A percentile compares a stretch with the other conserved stretches of the same genome.
phyloP scores from a whole-genome alignment of 2,329 filamentous ascomycete species.

The Penicillium sp. region DNA sequence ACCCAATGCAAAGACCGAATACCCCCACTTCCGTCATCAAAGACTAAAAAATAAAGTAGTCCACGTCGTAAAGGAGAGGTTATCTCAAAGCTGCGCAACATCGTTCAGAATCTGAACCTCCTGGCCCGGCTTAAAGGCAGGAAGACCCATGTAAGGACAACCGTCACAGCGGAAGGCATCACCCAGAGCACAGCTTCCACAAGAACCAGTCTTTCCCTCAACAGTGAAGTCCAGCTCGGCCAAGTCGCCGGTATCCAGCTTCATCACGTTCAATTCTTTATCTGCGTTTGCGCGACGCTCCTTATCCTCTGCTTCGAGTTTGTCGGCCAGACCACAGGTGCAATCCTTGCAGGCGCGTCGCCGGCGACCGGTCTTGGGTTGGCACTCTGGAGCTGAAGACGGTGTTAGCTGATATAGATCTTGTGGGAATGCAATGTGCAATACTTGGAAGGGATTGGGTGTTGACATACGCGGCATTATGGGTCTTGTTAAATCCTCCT shows the following conservation, averaged over 20 bases:
- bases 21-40: constrained; percentile 3
- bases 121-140: constrained; percentile 95
- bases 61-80: background rate
- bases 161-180: constrained; percentile 78
- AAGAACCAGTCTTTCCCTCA: constrained; percentile 93
- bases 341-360: constrained; percentile 97
- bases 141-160: constrained; percentile 84
- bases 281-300: constrained; percentile 65
- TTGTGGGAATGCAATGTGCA: background rate
- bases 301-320: constrained; percentile 79
- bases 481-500: constrained; percentile 75
- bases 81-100: constrained; percentile 68
- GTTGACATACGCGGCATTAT: constrained; percentile 71
- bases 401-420: constrained; percentile 8
- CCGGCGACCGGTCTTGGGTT: constrained; percentile 74
- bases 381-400: constrained; percentile 71
- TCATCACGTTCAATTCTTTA: constrained; percentile 53
- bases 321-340: constrained; percentile 85
- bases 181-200: constrained; percentile 88
- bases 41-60: background rate
- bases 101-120: constrained; percentile 87
- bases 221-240: constrained; percentile 89
- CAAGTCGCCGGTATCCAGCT: constrained; percentile 72
- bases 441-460: background rate
- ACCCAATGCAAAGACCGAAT: background rate